Conservation (phyloP, 495 filamentous ascomycete species). For the Lasiosphaeriaceae sp. region DNA sequence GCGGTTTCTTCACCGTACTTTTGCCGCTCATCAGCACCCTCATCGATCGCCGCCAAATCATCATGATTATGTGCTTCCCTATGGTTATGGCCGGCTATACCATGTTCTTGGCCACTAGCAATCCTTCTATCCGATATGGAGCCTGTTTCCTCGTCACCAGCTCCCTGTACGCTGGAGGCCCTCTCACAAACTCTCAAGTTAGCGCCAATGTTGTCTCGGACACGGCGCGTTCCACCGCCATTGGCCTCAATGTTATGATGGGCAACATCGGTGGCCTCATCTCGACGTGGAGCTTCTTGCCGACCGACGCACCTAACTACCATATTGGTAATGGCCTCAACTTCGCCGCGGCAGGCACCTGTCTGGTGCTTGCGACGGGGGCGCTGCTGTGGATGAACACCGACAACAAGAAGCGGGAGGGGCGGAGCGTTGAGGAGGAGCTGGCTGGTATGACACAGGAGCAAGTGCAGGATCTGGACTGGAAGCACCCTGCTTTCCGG, state of each 20-base stretch:
- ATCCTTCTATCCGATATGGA: slow-evolving; percentile 58
- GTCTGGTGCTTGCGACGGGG: slow-evolving; percentile 43
- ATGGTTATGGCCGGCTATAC: slow-evolving; percentile 66
- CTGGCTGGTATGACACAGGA: slow-evolving; percentile 50
- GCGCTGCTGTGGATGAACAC: slow-evolving; percentile 58
- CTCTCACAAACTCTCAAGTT: slow-evolving; percentile 61
- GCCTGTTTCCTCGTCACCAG: slow-evolving; percentile 66
- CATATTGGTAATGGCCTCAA: slow-evolving; percentile 72
- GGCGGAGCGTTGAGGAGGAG: slow-evolving; percentile 49
- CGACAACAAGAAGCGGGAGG: slow-evolving; percentile 58
- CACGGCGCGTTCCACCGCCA: slow-evolving; percentile 61
- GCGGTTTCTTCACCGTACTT: slow-evolving; percentile 61
- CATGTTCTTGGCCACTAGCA: slow-evolving; percentile 61
- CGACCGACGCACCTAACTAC: slow-evolving; percentile 62
- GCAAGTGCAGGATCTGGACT: slow-evolving; percentile 66
- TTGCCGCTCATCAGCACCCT: slow-evolving; percentile 60
- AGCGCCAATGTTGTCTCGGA: slow-evolving; percentile 69
- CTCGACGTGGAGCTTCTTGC: slow-evolving; percentile 66
- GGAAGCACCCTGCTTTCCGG: slow-evolving; percentile 67
- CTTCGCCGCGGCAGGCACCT: slow-evolving; percentile 54
- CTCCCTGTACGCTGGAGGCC: slow-evolving; percentile 64
- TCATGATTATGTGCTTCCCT: slow-evolving; percentile 54
- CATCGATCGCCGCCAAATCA: slow-evolving; percentile 56
- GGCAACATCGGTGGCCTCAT: slow-evolving; percentile 71
- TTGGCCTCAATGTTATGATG: slow-evolving; percentile 61